These are phyloP conservation scores for Beauveria pseudobassiana DNA, from an alignment of 2,329 filamentous ascomycete species.

Conservation along the genomic window DNA sequence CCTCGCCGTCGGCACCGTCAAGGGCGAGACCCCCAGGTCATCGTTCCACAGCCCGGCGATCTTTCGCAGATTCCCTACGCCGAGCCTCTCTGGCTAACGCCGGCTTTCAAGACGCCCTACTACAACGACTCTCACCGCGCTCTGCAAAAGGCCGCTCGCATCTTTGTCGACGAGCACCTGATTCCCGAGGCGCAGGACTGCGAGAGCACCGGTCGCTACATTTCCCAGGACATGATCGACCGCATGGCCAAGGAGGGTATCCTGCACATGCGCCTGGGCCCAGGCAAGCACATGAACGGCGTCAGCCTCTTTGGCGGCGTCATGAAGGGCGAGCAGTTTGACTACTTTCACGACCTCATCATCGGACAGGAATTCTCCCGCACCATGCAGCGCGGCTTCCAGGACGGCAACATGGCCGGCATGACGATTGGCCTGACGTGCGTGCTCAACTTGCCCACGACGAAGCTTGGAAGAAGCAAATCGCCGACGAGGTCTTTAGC, in stretches of 20 bases:
- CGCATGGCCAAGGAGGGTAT: slow-evolving; percentile 68
- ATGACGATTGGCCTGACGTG: slow-evolving; percentile 79
- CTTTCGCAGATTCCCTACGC: slow-evolving; percentile 74
- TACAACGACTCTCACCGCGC: slow-evolving; percentile 67
- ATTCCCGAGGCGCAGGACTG: slow-evolving; percentile 68
- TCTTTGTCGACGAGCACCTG: slow-evolving; percentile 66
- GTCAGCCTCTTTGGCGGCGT: slow-evolving; percentile 60
- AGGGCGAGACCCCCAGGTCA: slow-evolving; percentile 68
- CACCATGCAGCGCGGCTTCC: slow-evolving; percentile 68
- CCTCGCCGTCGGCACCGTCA: slow-evolving; percentile 67
- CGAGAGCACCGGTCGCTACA: slow-evolving; percentile 65
- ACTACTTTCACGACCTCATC: slow-evolving; percentile 81
- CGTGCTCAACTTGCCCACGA: slow-evolving; percentile 70
- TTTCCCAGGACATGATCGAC: slow-evolving; percentile 66
- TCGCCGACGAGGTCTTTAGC: slow-evolving; percentile 65
- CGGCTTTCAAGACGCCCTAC: slow-evolving; percentile 71
- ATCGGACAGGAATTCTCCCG: slow-evolving; percentile 66
- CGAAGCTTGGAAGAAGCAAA: slow-evolving; percentile 53
- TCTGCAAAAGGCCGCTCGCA: slow-evolving; percentile 61
- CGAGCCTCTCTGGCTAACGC: slow-evolving; percentile 75
- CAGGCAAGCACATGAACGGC: slow-evolving; percentile 73
- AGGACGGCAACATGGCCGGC: slow-evolving; percentile 80
- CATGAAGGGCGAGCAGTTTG: slow-evolving; percentile 71
- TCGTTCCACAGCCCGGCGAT: slow-evolving; percentile 62
- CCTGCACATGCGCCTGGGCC: slow-evolving; percentile 75